Base-by-base conservation (phyloP, 1,139 yeast species). In the Yamadazyma aaseri region DNA sequence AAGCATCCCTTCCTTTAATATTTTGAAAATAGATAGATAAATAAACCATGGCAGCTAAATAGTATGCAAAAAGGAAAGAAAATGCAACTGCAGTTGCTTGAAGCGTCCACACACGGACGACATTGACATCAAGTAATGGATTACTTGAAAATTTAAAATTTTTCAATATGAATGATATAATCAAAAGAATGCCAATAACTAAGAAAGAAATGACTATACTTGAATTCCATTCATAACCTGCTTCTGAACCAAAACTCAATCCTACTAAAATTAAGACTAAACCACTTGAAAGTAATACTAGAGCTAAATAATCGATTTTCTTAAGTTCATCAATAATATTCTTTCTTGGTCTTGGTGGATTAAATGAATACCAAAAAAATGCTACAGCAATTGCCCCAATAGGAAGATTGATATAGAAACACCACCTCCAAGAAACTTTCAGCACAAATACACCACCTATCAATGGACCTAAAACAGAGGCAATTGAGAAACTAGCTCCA, bases 371-470 rank as follows among this genome's bases (percentile, higher is more conserved):
- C 17, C 48, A 33, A 31, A 64, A 57, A 17, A 58, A 46, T 1
- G 39, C 50, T 22, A 49, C 34, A 1, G 70, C 68, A 17, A 59
- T 35, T 2, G 60, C 70, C 9, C 71, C 71, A 42, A 64, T 49
- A 10, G 71, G 71, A 38, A 64, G 58, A 36, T 64, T 64, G 7
- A 84, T 71, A 54, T 79, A 84, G 55, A 83, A 84, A 44, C 86
- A 77, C 90, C 90, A 82, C 56, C 92, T 70, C 92, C 92, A 84
- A n/a, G 62, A 42, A 15, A 56, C 58, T 38, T 61, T 57, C 18
- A 61, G 51, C 5, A 73, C 65, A 40, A 76, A 71, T 0, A 71
- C 77, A 21, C 79, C 76, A 40, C 78, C 77, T 13, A 78, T 51
- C 35, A 78, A 66, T 0, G 83, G 84, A 0, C 83, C 84, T n/a